phyloP scores from a whole-genome alignment of 192 early-diverging fungal genomes.

The Oehlia diaphana region DNA sequence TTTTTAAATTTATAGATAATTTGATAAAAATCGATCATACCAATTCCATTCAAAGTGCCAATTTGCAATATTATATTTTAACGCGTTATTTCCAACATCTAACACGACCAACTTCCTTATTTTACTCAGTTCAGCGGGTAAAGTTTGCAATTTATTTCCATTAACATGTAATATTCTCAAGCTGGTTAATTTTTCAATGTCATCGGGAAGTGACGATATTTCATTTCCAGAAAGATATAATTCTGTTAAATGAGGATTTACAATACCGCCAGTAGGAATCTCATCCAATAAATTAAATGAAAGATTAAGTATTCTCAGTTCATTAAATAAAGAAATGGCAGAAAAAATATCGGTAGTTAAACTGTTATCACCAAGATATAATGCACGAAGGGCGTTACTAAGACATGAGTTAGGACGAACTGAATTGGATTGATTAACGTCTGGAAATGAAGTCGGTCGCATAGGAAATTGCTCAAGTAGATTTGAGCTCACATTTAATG shows the following conservation, averaged over 20 bases:
- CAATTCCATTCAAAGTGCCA: slow-evolving; percentile 98
- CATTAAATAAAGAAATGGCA: slow-evolving; percentile 69
- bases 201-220: slow-evolving; percentile 78
- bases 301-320: slow-evolving; percentile 77
- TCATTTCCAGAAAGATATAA: slow-evolving; percentile 85
- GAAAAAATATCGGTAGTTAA: slow-evolving; percentile 80
- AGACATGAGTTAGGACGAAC: slow-evolving; percentile 47
- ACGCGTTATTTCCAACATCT: slow-evolving; percentile 83
- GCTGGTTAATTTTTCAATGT: slow-evolving; percentile 71
- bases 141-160: slow-evolving; percentile 85
- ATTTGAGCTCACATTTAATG: slow-evolving; percentile 82
- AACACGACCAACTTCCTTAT: slow-evolving; percentile 73
- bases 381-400: slow-evolving; percentile 51
- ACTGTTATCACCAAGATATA: slow-evolving; percentile 82
- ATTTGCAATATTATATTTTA: slow-evolving; percentile 93
- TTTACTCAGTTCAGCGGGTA: slow-evolving; percentile 92
- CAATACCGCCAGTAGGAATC: slow-evolving; percentile 74
- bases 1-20: neutral
- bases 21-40: slow-evolving; percentile 37
- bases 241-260: slow-evolving; percentile 70
- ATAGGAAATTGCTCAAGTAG: slow-evolving; percentile 78
- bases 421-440: slow-evolving; percentile 15
- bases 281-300: slow-evolving; percentile 84
- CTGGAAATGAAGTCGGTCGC: slow-evolving; percentile 39
- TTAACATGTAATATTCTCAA: slow-evolving; percentile 81